Conservation (phyloP, 768 basidiomycete species). For the Suillus clintonianus region DNA sequence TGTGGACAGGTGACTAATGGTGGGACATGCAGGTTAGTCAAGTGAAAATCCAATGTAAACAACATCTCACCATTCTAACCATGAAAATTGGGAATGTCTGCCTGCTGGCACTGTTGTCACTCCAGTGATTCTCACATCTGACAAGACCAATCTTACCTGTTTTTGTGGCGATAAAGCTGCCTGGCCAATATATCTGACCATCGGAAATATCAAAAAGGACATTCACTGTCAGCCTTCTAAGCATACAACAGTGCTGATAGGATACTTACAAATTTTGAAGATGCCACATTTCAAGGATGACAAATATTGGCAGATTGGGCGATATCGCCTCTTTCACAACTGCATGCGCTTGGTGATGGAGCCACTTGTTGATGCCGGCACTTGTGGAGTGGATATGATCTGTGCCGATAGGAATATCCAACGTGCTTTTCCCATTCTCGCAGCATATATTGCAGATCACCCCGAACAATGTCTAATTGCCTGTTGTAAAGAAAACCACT, state of each 20-base stretch:
- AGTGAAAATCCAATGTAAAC: neutral
- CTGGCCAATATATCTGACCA: conserved; percentile 47
- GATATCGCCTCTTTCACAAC: conserved; percentile 38
- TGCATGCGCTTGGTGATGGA: conserved; percentile 15
- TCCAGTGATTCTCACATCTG: conserved; percentile 31
- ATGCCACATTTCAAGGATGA: conserved; percentile 28
- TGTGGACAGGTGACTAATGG: conserved; percentile 42
- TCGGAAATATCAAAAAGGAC: conserved; percentile 45
- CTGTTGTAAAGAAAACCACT: conserved; percentile 12
- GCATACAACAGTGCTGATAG: conserved; percentile 38
- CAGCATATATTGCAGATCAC: conserved; percentile 12
- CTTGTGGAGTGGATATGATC: conserved; percentile 9
- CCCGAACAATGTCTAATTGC: conserved; percentile 19
- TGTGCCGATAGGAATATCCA: conserved; percentile 10
- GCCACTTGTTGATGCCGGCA: conserved; percentile 10
- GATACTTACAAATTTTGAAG: conserved; percentile 39
- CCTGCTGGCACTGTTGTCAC: conserved; percentile 12
- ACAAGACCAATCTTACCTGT: conserved; percentile 45
- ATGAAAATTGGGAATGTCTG: neutral
- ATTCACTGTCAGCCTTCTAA: conserved; percentile 36
- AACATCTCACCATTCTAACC: too few relatives aligned
- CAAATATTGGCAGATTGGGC: conserved; percentile 13
- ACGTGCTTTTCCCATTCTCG: conserved; percentile 13
- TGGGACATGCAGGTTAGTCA: conserved; percentile 32
- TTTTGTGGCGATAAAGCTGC: conserved; percentile 43